Percentiles rank a stretch among this genome's conserved stretches.
Conservation (phyloP, 2,329 filamentous ascomycete genomes). For the Claviceps humidiphila region DNA sequence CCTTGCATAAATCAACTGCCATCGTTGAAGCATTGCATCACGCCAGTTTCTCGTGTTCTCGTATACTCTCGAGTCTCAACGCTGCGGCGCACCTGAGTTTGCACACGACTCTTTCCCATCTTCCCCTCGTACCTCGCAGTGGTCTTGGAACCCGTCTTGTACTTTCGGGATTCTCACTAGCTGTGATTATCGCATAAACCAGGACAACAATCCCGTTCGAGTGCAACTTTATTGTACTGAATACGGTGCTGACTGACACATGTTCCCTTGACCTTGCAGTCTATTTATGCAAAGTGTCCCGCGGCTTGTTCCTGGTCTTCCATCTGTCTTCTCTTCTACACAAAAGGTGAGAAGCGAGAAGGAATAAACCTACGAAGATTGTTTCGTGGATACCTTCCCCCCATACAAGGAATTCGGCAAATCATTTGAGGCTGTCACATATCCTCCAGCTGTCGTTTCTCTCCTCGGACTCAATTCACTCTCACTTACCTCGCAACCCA, state of each 20-base stretch:
- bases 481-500: neutral
- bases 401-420: neutral
- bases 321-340: neutral
- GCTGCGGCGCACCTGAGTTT: neutral
- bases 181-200: neutral
- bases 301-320: neutral
- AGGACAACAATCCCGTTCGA: neutral
- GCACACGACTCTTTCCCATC: too few relatives aligned
- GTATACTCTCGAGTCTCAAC: neutral
- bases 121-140: too few relatives aligned
- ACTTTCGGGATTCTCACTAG: too few relatives aligned
- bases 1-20: too few relatives aligned
- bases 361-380: neutral
- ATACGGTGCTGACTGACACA: conserved; percentile 1
- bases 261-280: neutral
- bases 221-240: neutral
- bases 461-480: neutral
- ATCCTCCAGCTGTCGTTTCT: neutral
- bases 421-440: neutral
- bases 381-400: neutral
- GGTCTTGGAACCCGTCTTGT: too few relatives aligned
- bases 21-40: too few relatives aligned
- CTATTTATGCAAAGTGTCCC: neutral
- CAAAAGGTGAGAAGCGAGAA: neutral
- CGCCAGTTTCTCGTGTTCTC: neutral